Evolutionary conservation across 441 rosid species (phyloP), one percentile per base, ranked within the genome.

Genomic region (Omphalea diandra): DNA sequence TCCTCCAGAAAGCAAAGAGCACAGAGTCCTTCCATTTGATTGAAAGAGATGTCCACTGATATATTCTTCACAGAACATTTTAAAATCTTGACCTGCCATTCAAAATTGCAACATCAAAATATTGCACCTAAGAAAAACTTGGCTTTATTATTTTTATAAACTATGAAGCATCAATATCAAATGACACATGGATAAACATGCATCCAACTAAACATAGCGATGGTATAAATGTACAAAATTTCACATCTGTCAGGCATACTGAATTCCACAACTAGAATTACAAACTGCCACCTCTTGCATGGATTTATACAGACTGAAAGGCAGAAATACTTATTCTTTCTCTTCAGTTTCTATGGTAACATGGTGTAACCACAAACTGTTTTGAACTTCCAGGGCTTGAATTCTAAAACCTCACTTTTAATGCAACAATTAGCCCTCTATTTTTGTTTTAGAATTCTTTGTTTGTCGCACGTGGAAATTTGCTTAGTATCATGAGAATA

Each of bases 21-120:
- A 38, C 68, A 63, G 24, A 75, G 74, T 40, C 79, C 82, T 12
- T 67, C 74, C 67, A 75, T 56, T 67, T 75, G 76, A 69, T 79
- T 79, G 73, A 79, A 79, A 52, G 82, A 75, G 64, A 79, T 79
- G 26, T 79, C 82, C 46, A 79, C 56, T 7, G 79, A 52, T 57
- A 79, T 79, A 32, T 75, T 24, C 71, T 57, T 79, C 71, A 79
- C 79, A 2, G 61, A 63, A 36, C 82, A 79, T 65, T 79, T 79
- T 36, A 79, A 54, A 29, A 79, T 18, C 72, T 75, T 79, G 32
- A 79, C 82, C 82, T 79, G 79, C 32, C 55, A 71, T 40, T 32
- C 59, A 68, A 38, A 67, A 60, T 54, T 33, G 50, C 75, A 77
- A 59, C 41, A 24, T 32, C 32, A 10, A 59, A 46, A 18, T 35